Evolutionary conservation across 148 eudicot species (phyloP), one percentile per base, ranked within the genome.

Genomic region (Silene latifolia): DNA sequence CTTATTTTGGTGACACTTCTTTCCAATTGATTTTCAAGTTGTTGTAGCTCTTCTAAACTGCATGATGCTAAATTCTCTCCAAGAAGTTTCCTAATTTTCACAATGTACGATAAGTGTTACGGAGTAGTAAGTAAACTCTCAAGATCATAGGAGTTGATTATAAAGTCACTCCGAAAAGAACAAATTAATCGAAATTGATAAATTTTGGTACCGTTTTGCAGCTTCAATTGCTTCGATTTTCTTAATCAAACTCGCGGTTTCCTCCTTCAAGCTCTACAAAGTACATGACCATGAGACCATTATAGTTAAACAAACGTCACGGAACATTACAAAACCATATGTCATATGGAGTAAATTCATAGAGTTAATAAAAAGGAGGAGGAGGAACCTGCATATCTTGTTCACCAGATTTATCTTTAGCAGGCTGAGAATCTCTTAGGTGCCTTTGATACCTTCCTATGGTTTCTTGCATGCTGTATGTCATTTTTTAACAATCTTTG

Each of bases 381-480:
- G 46, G 46, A 5, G 46, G 4, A 10, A 93, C 98, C 98, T 89
- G 97, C 75, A 86, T 80, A 81, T 88, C 79, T 69, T 89, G 85
- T 58, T 86, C 90, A 18, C 13, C 24, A 20, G 89, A 70, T n/a
- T 67, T 73, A 21, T 83, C 87, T 74, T 75, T 77, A 59, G 65
- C 68, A 35, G 83, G 71, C 77, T 86, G 92, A 63, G 77, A 72
- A 79, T 93, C 97, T 84, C 88, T 87, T 58, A 65, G 72, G 44
- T 89, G 91, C 78, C 73, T 84, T 70, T 83, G 83, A 73, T 91
- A 89, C 7, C 98, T 91, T 76, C 85, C 87, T 32, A 93, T 84
- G 0, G 87, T 93, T 67, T 88, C 94, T 79, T 83, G 90, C 93
- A 87, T 82, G 85, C 97, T 93, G n/a, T n/a, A n/a, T n/a, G 90